Percentiles rank a stretch among this genome's conserved stretches.
Evolutionary conservation across 2,329 filamentous ascomycete genomes (phyloP).

Genomic region (Clonostachys solani): DNA sequence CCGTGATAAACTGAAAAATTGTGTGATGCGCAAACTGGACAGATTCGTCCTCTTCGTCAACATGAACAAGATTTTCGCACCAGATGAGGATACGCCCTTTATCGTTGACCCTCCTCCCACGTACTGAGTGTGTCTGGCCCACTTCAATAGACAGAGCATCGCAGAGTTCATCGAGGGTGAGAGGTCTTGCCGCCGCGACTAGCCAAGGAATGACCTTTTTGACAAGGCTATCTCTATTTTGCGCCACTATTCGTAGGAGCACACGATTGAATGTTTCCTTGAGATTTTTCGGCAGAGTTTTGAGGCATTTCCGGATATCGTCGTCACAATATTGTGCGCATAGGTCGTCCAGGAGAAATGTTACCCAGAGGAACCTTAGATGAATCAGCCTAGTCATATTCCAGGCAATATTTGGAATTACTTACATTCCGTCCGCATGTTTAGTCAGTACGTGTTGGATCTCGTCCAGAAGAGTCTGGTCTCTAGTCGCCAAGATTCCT

Average conservation of each 20-base stretch:
- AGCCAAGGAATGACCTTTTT: slow-evolving; percentile 15
- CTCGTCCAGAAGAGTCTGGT: slow-evolving; percentile 10
- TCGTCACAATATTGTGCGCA: slow-evolving; percentile 16
- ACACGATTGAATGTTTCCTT: slow-evolving; percentile 7
- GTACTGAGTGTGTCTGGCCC: slow-evolving; percentile 10
- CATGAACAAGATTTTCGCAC: slow-evolving; percentile 23
- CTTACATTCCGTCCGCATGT: slow-evolving; percentile 27
- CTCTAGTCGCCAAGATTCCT: slow-evolving; percentile 8
- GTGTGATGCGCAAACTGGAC: slow-evolving; percentile 27
- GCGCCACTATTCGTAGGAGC: slow-evolving; percentile 5
- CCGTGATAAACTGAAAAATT: slow-evolving; percentile 7
- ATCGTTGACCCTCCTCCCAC: slow-evolving; percentile 15
- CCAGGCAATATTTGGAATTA: not conserved
- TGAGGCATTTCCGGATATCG: slow-evolving; percentile 6
- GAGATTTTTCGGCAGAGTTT: slow-evolving; percentile 6
- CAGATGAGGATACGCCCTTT: slow-evolving; percentile 18
- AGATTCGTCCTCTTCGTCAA: slow-evolving; percentile 19
- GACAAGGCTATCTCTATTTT: not conserved
- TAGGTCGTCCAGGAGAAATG: slow-evolving; percentile 26
- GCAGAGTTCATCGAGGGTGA: slow-evolving; percentile 26
- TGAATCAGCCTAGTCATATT: not conserved
- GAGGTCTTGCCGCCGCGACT: slow-evolving; percentile 18
- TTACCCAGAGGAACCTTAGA: slow-evolving; percentile 32
- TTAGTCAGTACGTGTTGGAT: slow-evolving; percentile 17
- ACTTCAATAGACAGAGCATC: slow-evolving; percentile 29